Base-by-base conservation (phyloP, 805 yeast genomes). In the Wickerhamiella brachini region DNA sequence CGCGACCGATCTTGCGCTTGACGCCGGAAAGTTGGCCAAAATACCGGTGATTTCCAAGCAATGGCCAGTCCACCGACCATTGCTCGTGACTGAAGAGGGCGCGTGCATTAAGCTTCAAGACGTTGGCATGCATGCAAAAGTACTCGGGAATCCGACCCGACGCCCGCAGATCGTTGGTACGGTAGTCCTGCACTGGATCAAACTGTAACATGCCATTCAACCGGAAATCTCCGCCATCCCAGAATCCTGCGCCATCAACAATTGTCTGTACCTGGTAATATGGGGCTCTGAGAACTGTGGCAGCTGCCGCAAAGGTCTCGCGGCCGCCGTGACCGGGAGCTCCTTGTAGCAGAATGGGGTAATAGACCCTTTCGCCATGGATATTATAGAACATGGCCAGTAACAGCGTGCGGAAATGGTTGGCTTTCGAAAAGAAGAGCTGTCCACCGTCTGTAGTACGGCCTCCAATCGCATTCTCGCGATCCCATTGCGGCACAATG, bases 271-370 rank as follows among this genome's bases (percentile, higher is more conserved):
- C 74, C 56, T 77, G 77, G 59, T 81, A 83, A 56, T 71, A 81
- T 3, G 79, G 72, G 47, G 82, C 75, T 34, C 69, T 68, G 51
- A 81, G 65, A 1, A 81, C 83, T 50, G 75, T 76, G 6, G 86
- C 82, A 0, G 87, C 85, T 0, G 87, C 85, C 49, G 81, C 70
- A 53, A 81, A 81, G 0, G 90, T 82, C 57, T 83, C 90, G 60
- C 83, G 83, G 62, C 83, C 90, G 48, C 90, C 93, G 66, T 81
- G 85, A 15, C 93, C 93, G 2, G 76, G 77, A 38, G 72, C 73
- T 34, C 82, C 81, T 62, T 79, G 80, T 3, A 82, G 70, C 43
- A 81, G 67, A 47, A 81, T 66, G 2, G 78, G 79, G 60, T 80
- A 81, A 62, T 73, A 81, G 51, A 74, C 69, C 8, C 72, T 65